These are phyloP conservation scores for Aureobasidium sp. DNA, from an alignment of 2,329 filamentous ascomycete species.

Conservation along the genomic window DNA sequence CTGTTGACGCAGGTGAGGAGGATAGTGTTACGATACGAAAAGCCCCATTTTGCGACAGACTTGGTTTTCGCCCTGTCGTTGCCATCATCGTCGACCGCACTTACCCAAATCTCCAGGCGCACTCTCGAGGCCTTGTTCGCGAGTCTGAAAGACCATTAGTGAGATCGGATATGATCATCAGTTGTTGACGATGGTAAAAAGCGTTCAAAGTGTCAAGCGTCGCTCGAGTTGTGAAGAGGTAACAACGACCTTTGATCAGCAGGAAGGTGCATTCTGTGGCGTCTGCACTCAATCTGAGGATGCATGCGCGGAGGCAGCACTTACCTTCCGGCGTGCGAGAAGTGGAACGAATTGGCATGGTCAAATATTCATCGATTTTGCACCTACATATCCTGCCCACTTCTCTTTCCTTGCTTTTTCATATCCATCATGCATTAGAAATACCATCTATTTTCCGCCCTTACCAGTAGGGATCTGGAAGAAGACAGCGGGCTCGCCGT, in stretches of 20 bases:
- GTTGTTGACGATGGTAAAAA: not conserved
- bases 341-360: not conserved
- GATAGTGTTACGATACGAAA: not conserved
- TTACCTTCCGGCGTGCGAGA: not conserved
- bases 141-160: not conserved
- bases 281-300: not conserved
- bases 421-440: not conserved
- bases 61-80: not conserved
- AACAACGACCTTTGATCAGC: not conserved
- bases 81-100: not conserved
- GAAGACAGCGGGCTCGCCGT: constrained; percentile 55
- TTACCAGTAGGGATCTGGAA: constrained; percentile 67
- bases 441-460: constrained; percentile 29
- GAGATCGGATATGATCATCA: not conserved
- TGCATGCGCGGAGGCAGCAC: not conserved
- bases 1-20: not conserved
- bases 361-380: not conserved
- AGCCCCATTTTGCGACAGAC: not conserved
- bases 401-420: not conserved
- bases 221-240: not conserved
- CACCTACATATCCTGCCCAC: not conserved
- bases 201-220: not conserved
- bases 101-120: not conserved
- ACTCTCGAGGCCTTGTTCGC: not conserved
- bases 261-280: not conserved